Evolutionary conservation across 306 rosid species (phyloP).

Genomic region (Hippophae rhamnoides): DNA sequence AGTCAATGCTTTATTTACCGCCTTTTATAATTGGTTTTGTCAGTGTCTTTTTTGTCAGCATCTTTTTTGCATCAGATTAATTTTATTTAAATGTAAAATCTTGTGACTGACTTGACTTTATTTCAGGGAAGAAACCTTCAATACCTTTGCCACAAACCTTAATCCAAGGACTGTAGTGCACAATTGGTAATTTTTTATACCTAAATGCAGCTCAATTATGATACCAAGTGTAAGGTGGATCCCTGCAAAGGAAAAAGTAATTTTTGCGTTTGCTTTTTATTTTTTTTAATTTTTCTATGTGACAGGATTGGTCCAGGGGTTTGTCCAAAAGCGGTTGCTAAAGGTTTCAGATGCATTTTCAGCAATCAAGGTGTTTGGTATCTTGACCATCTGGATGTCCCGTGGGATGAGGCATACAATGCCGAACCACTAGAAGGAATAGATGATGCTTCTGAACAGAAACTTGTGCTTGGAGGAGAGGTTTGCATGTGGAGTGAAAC

Average conservation of each 20-base stretch:
- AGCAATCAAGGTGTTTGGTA: conserved; percentile 96
- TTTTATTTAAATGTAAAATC: neutral
- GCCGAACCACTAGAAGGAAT: conserved; percentile 88
- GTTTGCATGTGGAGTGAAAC: conserved; percentile 97
- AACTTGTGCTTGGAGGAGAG: conserved; percentile 91
- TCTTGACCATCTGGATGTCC: conserved; percentile 92
- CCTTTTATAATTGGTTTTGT: conserved; percentile 12
- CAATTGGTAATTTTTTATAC: conserved; percentile 58
- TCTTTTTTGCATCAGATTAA: neutral
- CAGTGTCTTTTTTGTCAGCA: conserved; percentile 1
- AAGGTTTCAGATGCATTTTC: conserved; percentile 90
- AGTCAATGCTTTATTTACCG: conserved; percentile 5
- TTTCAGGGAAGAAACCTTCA: conserved; percentile 95
- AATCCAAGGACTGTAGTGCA: conserved; percentile 80
- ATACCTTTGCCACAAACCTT: conserved; percentile 60
- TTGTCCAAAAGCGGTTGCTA: conserved; percentile 73
- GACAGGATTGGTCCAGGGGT: conserved; percentile 79
- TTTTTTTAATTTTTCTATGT: neutral
- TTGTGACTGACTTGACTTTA: conserved; percentile 15
- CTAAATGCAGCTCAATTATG: conserved; percentile 8
- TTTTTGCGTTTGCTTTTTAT: neutral
- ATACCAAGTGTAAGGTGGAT: conserved; percentile 9
- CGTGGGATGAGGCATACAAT: conserved; percentile 58
- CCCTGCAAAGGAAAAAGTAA: conserved; percentile 4
- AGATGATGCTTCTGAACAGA: conserved; percentile 36